Conservation (phyloP, 805 yeast species). For the Yamadazyma endophytica region DNA sequence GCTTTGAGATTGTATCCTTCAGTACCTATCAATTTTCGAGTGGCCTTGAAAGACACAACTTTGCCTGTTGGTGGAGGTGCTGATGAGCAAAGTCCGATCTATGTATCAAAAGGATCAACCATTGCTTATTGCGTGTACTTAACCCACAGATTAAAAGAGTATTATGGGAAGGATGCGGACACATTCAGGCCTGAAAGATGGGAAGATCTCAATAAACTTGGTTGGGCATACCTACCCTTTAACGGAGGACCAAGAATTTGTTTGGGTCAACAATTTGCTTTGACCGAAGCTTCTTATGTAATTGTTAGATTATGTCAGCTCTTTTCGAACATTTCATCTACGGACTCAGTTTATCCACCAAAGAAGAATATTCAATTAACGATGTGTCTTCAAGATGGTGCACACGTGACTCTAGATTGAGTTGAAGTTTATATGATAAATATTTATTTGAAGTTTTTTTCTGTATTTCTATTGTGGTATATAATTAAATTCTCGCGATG, state of each 20-base stretch:
- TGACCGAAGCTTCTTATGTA: constrained; percentile 47
- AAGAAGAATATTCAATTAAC: constrained; percentile 25
- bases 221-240: constrained; percentile 51
- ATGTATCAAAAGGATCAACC: constrained; percentile 38
- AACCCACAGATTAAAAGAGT: constrained; percentile 36
- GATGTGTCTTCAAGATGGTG: constrained; percentile 15
- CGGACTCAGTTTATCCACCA: constrained; percentile 28
- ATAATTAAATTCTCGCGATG: constrained; percentile 1
- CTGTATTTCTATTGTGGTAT: neutral
- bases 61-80: constrained; percentile 48
- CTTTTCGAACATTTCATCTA: constrained; percentile 15
- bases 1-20: constrained; percentile 48
- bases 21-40: constrained; percentile 47
- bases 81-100: constrained; percentile 35
- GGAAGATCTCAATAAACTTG: constrained; percentile 27
- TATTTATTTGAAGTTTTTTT: neutral
- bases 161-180: constrained; percentile 43
- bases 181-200: constrained; percentile 49
- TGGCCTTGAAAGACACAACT: constrained; percentile 42
- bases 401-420: constrained; percentile 5
- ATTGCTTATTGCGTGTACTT: constrained; percentile 37
- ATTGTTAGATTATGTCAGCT: constrained; percentile 31
- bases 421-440: neutral
- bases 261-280: constrained; percentile 54
- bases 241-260: constrained; percentile 57